Percentiles rank a stretch among this genome's conserved stretches.
Conservation (phyloP, 352 stramenopile genomes). For the Elongisporangium undulatum region DNA sequence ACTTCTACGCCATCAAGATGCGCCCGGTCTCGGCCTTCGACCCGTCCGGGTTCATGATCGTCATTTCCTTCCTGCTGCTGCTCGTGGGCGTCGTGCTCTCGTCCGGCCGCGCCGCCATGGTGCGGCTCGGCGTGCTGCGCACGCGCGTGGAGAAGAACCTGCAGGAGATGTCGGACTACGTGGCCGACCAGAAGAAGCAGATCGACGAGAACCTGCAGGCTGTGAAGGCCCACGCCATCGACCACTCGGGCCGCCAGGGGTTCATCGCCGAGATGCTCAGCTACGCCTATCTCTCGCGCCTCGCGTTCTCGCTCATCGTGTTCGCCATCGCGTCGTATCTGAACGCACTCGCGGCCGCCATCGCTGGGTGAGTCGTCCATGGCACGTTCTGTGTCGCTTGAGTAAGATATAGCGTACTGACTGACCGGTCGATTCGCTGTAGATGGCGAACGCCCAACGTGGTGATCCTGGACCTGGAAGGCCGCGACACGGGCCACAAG, state of each 20-base stretch:
- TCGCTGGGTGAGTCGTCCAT: slow-evolving; percentile 52
- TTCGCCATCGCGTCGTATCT: slow-evolving; percentile 79
- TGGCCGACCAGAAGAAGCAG: slow-evolving; percentile 54
- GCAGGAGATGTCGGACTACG: slow-evolving; percentile 74
- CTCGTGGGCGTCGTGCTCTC: slow-evolving; percentile 51
- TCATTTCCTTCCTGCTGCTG: slow-evolving; percentile 64
- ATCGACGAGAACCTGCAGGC: slow-evolving; percentile 73
- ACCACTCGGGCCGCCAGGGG: slow-evolving; percentile 69
- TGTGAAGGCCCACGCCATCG: slow-evolving; percentile 63
- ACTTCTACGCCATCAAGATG: slow-evolving; percentile 85
- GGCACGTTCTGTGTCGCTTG: background rate
- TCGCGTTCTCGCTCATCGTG: slow-evolving; percentile 72
- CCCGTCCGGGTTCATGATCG: slow-evolving; percentile 82
- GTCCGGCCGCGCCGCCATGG: slow-evolving; percentile 17
- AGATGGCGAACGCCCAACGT: slow-evolving; percentile 83
- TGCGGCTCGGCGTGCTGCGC: slow-evolving; percentile 42
- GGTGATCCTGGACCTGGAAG: slow-evolving; percentile 63
- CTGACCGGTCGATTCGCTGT: slow-evolving; percentile 6
- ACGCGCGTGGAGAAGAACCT: slow-evolving; percentile 67
- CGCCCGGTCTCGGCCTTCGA: slow-evolving; percentile 80
- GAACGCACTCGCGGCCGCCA: slow-evolving; percentile 75
- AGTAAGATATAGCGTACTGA: background rate
- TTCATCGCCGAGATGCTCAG: slow-evolving; percentile 88
- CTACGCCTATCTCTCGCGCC: slow-evolving; percentile 78
- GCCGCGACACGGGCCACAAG: slow-evolving; percentile 57